Conservation (phyloP, 1,139 yeast species). For the Magnusiomyces fungicola region DNA sequence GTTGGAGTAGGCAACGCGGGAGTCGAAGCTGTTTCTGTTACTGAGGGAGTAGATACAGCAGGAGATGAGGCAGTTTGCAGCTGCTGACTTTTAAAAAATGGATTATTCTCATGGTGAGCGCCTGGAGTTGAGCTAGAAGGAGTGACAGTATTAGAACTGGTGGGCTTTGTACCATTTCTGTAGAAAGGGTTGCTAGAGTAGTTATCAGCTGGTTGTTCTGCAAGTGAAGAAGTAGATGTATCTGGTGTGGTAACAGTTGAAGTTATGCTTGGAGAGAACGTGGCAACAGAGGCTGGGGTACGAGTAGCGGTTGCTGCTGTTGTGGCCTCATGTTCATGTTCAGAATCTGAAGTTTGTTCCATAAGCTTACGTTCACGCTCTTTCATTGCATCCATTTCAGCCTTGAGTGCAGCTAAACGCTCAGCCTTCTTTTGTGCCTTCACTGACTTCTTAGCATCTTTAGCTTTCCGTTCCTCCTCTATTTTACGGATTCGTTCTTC, state of each 20-base stretch:
- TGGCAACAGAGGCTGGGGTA: conserved; percentile 13
- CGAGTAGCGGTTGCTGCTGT: conserved; percentile 19
- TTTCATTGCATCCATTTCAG: conserved; percentile 54
- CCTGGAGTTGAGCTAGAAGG: conserved; percentile 23
- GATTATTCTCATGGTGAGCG: conserved; percentile 22
- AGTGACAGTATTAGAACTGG: conserved; percentile 8
- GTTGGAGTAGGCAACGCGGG: conserved; percentile 11
- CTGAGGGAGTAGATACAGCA: conserved; percentile 8
- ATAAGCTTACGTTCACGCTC: conserved; percentile 33
- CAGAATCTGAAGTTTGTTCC: conserved; percentile 17
- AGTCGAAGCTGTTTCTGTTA: conserved; percentile 12
- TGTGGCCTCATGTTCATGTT: conserved; percentile 31
- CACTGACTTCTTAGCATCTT: conserved; percentile 42
- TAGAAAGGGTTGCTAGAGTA: conserved; percentile 17
- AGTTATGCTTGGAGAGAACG: conserved; percentile 7
- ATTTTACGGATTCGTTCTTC: conserved; percentile 25
- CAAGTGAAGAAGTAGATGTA: conserved; percentile 16
- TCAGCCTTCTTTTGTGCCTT: conserved; percentile 50
- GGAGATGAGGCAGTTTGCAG: conserved; percentile 12
- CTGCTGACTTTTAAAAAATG: conserved; percentile 18
- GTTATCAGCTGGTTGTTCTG: conserved; percentile 9
- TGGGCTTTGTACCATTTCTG: conserved; percentile 17
- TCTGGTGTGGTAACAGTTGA: conserved; percentile 10
- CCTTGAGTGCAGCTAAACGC: conserved; percentile 50
- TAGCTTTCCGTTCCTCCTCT: conserved; percentile 25